Evolutionary conservation across 495 filamentous ascomycete species (phyloP), one percentile per base, ranked within the genome.

Genomic region (Friedmanniomyces endolithicus): DNA sequence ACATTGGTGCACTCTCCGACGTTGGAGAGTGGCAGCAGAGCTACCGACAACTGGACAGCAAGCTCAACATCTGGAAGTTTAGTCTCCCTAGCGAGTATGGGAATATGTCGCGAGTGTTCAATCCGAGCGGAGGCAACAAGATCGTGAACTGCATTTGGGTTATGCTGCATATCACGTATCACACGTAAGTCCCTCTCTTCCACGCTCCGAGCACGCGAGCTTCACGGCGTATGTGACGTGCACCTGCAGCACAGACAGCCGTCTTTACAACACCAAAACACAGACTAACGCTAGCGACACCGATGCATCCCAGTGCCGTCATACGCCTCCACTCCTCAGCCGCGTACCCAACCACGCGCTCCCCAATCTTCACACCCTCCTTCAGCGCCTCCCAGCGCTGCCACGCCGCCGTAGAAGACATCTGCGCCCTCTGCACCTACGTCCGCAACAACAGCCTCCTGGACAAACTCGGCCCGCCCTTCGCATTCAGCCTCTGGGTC

Each of bases 281-380:
- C 33, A 48, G 7, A 17, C 31, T 20, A 44, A 17, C 34, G 16
- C 6, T 37, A 45, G 48, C 55, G 50, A 64, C 49, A 22, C 37
- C 72, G 68, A 56, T 31, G 14, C 23, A 2, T 20, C 12, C 68
- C 64, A 90, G 86, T 4, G 82, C 88, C 55, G 80, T 94, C 9
- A 94, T 95, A 59, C 81, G 88, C 17, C 76, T 95, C 12, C 87
- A 94, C 71, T 92, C 88, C n/a, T 90, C 86, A 3, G 88, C 88
- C 2, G 88, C 88, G 4, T 95, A 95, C 65, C 88, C 88, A 22
- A 90, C 88, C 17, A 88, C 84, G 14, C 75, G 86, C 22, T 90
- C 86, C 9, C 82, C 83, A 34, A 87, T 92, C 50, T 95, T 94
- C 70, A 86, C 84, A 0, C 85, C 88, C 1, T 90, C 85, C 6